Evolutionary conservation across 768 basidiomycete genomes (phyloP), one percentile per base, ranked within the genome.

Genomic region (Rhodotorula taiwanensis): DNA sequence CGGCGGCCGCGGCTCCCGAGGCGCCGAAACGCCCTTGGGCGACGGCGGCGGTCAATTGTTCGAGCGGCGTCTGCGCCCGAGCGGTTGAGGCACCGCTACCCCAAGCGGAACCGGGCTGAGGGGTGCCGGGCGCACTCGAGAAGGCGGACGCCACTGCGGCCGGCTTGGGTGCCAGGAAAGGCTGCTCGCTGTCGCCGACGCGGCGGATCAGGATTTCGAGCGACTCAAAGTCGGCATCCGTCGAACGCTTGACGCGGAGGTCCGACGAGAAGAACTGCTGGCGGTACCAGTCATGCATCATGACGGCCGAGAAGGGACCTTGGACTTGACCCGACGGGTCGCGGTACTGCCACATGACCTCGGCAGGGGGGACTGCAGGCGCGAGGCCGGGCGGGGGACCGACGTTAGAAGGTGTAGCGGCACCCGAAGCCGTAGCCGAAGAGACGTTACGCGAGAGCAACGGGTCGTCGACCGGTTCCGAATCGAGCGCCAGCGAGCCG

Each of bases 251-350:
- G 61, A 70, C 69, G 49, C 51, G 54, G 3, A 79, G 72, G 48
- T 75, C 75, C 50, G 74, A 73, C 36, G 65, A 65, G 64, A 79
- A 79, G 74, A 78, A 79, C 41, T 74, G 73, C 70, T 76, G 76
- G 20, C 74, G 68, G 66, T 75, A 78, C 79, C 79, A 79, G 34
- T 77, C 77, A 60, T 79, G 78, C 79, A 79, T 79, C 65, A 75
- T 74, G 8, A 66, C 67, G 1, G 75, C 77, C 5, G 70, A 57
- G 72, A 79, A 79, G 1, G 79, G 77, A 9, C 77, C 67, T 42
- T 68, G 58, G n/a, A 65, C 28, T 15, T 49, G 30, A 51, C 77
- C 71, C 25, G 76, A 60, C 15, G 71, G 70, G 58, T 72, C 72
- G 42, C 68, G 59, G 66, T 73, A 71, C 49, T 67, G 64, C 69